Evolutionary conservation across 2,329 filamentous ascomycete genomes (phyloP), one percentile per base, ranked within the genome.

Genomic region (Arthrobotrys iridis): DNA sequence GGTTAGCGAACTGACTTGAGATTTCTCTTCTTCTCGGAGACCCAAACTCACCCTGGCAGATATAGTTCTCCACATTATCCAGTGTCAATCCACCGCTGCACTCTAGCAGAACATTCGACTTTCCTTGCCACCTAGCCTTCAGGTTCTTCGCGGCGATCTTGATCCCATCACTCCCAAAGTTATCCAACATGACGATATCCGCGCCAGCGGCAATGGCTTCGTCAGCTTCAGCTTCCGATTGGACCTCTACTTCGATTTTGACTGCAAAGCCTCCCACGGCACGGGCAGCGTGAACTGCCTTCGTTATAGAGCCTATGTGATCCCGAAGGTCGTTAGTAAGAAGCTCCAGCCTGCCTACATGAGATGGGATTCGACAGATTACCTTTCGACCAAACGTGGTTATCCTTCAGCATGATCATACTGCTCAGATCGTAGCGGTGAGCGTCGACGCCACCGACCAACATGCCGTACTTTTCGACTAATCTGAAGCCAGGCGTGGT

Each of bases 381-480:
- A 76, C 80, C 79, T 62, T 81, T 81, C 82, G 57, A 93, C 91
- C 94, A 97, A 68, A 99, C 90, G 83, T 99, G 95, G 83, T 99
- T 99, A 83, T 99, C 95, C 85, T 99, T 99, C 78, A 99, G 86
- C 95, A 99, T 99, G 67, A 93, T 93, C 95, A 99, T 98, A 77
- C 90, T 88, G 82, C 89, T 91, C 67, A 99, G 85, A 82, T 99
- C 95, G 83, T 97, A 92, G 30, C 95, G 86, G 82, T 99, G 95
- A 1, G 90, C 88, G 83, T 99, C 95, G 13, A 93, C 93, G 8
- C 95, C 95, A 67, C 94, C 95, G 13, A 96, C 90, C 20, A 97
- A 85, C 90, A 99, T 97, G 79, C 93, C 95, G 83, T 99, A 99
- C 84, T 99, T 99, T 83, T 99, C 95, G 7, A 98, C 93, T 3